Percentiles rank a stretch among this genome's conserved stretches.
phyloP scores from a whole-genome alignment of 2,329 filamentous ascomycete species.

The Capronia epimyces region DNA sequence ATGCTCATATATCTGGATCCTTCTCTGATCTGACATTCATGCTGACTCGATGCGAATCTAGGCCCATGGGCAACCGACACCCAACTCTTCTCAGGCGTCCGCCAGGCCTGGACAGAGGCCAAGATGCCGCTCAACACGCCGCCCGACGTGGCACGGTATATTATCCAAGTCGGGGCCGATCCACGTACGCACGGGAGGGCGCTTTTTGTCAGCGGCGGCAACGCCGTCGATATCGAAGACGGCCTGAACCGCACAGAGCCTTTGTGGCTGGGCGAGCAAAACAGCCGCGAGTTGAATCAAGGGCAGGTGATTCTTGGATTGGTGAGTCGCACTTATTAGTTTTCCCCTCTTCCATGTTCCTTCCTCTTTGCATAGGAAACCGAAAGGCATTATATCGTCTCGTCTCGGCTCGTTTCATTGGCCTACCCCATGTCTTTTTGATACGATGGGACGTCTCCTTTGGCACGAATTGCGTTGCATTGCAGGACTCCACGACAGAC shows the following conservation, averaged over 20 bases:
- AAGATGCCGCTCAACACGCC: conserved; percentile 39
- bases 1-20: neutral
- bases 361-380: neutral
- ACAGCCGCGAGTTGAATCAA: conserved; percentile 13
- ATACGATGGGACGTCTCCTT: too few species aligned
- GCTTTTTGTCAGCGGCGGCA: conserved; percentile 42
- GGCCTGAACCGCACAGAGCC: conserved; percentile 39
- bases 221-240: conserved; percentile 43
- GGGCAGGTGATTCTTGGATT: conserved; percentile 24
- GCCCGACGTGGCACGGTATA: conserved; percentile 38
- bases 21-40: neutral
- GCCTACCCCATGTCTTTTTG: too few species aligned
- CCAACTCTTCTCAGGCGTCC: conserved; percentile 36
- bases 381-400: too few species aligned
- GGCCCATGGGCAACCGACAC: conserved; percentile 43
- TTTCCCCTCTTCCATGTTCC: neutral
- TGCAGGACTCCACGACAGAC: neutral
- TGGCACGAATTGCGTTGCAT: too few species aligned
- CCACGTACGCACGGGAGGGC: conserved; percentile 34
- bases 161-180: conserved; percentile 36
- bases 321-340: conserved; percentile 11
- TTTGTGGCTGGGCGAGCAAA: conserved; percentile 42
- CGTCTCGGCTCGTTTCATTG: too few species aligned
- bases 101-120: conserved; percentile 37
- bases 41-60: neutral